Percentiles rank a stretch among this genome's conserved stretches.
These are phyloP conservation scores for Pleurotus djamor DNA, from an alignment of 768 basidiomycete species.

Conservation along the genomic window DNA sequence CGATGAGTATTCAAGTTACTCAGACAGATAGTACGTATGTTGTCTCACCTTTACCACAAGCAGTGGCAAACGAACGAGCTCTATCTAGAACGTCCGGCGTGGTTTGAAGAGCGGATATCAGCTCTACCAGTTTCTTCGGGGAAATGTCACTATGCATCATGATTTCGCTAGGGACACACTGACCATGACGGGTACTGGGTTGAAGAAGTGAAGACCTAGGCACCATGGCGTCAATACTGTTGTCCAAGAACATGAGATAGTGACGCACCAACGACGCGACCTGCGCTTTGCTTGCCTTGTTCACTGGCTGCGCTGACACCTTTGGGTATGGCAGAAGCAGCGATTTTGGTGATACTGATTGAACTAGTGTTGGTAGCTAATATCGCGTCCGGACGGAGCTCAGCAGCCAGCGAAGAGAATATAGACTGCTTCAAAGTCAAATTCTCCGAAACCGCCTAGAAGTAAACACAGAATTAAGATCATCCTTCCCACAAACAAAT, in stretches of 20 bases:
- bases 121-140: slow-evolving; percentile 84
- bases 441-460: slow-evolving; percentile 84
- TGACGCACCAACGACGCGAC: slow-evolving; percentile 76
- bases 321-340: slow-evolving; percentile 68
- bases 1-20: background rate
- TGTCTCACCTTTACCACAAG: slow-evolving; percentile 80
- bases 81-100: slow-evolving; percentile 71
- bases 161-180: slow-evolving; percentile 13
- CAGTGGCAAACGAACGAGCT: slow-evolving; percentile 77
- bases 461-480: background rate
- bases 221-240: background rate
- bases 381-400: slow-evolving; percentile 71
- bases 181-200: slow-evolving; percentile 97
- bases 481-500: background rate
- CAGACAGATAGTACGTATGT: background rate
- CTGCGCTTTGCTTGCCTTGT: slow-evolving; percentile 60
- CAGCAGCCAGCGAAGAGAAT: slow-evolving; percentile 67
- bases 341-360: slow-evolving; percentile 94
- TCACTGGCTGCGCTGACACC: slow-evolving; percentile 57
- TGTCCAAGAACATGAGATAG: background rate
- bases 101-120: slow-evolving; percentile 93
- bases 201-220: slow-evolving; percentile 89
- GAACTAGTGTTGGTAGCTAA: slow-evolving; percentile 93
- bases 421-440: slow-evolving; percentile 75
- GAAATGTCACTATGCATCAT: background rate